Evolutionary conservation across 1,284 basidiomycete genomes (phyloP), one percentile per base, ranked within the genome.

Genomic region (Ustilago shanxiensis): DNA sequence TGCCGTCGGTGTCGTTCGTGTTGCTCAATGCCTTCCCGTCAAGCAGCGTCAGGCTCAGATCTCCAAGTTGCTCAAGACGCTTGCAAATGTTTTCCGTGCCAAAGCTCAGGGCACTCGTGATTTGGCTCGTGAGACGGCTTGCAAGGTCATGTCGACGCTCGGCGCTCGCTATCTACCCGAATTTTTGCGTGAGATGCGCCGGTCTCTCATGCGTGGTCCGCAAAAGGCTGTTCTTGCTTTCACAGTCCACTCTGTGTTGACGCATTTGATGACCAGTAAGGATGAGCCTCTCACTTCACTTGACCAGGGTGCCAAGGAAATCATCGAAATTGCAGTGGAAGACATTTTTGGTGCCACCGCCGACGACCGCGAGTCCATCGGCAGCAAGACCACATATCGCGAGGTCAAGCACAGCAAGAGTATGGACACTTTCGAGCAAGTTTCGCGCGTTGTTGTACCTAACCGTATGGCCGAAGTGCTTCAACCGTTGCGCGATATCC

Each of bases 261-360:
- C 92, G 9, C 91, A 94, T 67, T 64, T 86, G 53, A 80, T 79
- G 75, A 69, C 65, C 37, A 74, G 66, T 60, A 67, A 67, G 41
- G 64, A 72, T 41, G 90, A 94, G 56, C 95, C 94, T 0, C 85
- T 66, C 59, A 77, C 82, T 0, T 56, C 60, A 26, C 65, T 84
- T 52, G 93, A 95, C 82, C 86, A 87, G 53, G 89, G 89, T 47
- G 89, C 98, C 0, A 95, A 97, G 79, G 89, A 90, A 20, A 92
- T 92, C 70, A 91, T 95, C 51, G 90, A 93, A 80, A 88, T 98
- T 37, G 92, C 95, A 2, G 91, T 93, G 0, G 96, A 98, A 83
- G 96, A 98, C 64, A 90, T 98, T 60, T 98, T 98, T 83, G 96
- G 96, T 16, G 91, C 94, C 82, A 95, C 95, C 0, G 93, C 93